Percentiles rank a stretch among this genome's conserved stretches.
phyloP scores from a whole-genome alignment of 306 rosid species.

The Acacia crassicarpa region DNA sequence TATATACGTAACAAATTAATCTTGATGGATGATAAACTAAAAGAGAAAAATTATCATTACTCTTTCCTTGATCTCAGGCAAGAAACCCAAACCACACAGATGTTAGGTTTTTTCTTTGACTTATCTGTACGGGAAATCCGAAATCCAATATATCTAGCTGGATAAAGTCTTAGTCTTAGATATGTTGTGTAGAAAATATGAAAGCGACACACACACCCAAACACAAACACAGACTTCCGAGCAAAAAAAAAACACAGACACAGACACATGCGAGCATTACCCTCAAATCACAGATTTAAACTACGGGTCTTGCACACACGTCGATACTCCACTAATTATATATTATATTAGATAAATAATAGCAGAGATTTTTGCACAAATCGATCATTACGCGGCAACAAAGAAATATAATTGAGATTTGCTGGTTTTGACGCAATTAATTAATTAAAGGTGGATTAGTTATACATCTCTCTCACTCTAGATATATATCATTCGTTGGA shows the following conservation, averaged over 20 bases:
- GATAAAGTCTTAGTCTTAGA: not conserved
- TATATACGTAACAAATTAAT: not conserved
- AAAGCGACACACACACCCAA: not conserved
- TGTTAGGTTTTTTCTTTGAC: not conserved
- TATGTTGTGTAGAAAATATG: not conserved
- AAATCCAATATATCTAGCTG: not conserved
- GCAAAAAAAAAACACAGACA: not conserved
- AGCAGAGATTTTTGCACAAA: not conserved
- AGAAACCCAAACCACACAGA: not conserved
- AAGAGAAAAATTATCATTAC: not conserved
- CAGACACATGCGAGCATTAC: not conserved
- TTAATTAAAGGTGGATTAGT: not conserved
- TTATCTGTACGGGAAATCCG: not conserved
- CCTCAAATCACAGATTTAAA: not conserved
- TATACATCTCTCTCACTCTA: constrained; percentile 16
- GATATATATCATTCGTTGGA: not conserved
- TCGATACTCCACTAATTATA: not conserved
- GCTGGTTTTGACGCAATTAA: not conserved
- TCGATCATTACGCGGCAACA: not conserved
- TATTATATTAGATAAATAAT: not conserved
- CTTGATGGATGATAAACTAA: not conserved
- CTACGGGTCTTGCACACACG: not conserved
- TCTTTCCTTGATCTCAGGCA: not conserved
- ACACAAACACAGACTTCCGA: not conserved
- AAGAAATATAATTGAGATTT: not conserved